Base-by-base conservation (phyloP, 441 rosid genomes). In the Populus tomentosa region DNA sequence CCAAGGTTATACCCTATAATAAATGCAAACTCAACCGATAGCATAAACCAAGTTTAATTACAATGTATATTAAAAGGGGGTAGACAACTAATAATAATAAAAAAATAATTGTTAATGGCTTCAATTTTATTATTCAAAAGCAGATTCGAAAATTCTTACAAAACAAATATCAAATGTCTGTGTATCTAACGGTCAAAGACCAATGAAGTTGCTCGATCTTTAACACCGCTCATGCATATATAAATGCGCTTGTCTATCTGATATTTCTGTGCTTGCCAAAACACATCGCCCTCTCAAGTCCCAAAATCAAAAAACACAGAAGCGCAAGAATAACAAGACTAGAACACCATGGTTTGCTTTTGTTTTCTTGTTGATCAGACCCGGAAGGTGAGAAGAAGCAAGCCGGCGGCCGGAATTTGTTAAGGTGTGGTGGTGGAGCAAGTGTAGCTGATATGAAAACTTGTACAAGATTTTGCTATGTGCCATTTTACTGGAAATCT, bases 401-500 rank as follows among this genome's bases (percentile, higher is more conserved):
- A 92, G 84, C 98, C 98, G 62, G 97, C 88, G 1, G 98, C 99
- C 2, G 98, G 99, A 73, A 81, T 73, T 28, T 95, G 99, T 88
- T 90, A 6, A 72, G 91, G 83, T 95, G 99, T 79, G 96, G 98
- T 71, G 90, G 91, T 1, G 98, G 97, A 82, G 99, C 98, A 3
- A 89, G 96, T 50, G 96, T 95, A 4, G 99, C 97, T 0, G 98
- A 93, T 82, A 95, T 95, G 94, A 92, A 84, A 78, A 95, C 96
- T 2, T 81, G 87, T 20, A 95, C 94, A 2, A 89, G 92, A 77
- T 90, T 95, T 81, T 93, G 94, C 74, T 84, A 81, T 36, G 89
- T 95, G 2, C 95, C 98, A 2, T 88, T 95, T 36, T 95, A 92
- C 80, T 90, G 94, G 87, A 93, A 86, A 77, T 88, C 94, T 42